Evolutionary conservation across 495 filamentous ascomycete genomes (phyloP), one percentile per base, ranked within the genome.

Genomic region (Xylaria longipes): DNA sequence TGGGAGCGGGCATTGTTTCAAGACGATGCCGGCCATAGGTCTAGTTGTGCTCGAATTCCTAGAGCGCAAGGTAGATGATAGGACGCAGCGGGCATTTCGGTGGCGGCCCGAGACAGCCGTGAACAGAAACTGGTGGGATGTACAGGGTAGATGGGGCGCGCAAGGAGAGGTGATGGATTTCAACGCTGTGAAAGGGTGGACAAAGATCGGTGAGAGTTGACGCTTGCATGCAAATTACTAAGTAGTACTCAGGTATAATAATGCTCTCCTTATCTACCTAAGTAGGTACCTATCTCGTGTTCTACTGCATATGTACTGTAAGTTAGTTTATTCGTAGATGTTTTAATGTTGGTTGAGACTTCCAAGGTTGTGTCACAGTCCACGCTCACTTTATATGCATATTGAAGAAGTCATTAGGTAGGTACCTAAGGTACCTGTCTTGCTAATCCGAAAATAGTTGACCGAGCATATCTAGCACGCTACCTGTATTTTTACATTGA

Each of bases 41-140:
- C 79, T 78, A 0, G 81, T 83, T 20, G 82, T 88, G 46, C 80
- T 72, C 1, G 84, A 88, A 75, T 79, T 78, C 2, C 68, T 88
- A 43, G 85, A 89, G 60, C 83, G 80, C 0, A 79, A 65, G 20
- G 50, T 86, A 22, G 80, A 82, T 43, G 72, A 74, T 14, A 79
- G 81, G 61, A 61, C 86, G 66, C 80, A 76, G 60, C 63, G 81
- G 27, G 81, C 80, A 25, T 78, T 87, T n/a, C 80, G 83, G 29
- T 89, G 87, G 86, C 75, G 86, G 37, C 86, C 87, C 0, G 84
- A 88, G 65, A 84, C 73, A 5, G 85, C 85, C 7, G 74, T 81
- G 1, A 58, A 80, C 45, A 74, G 87, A 37, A 81, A 87, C 71
- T 89, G 86, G 87, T 74, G 75, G 50, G 78, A 80, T 74, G 86